Base-by-base conservation (phyloP, 176 grass and related monocot genomes). In the Oryza brachyantha region DNA sequence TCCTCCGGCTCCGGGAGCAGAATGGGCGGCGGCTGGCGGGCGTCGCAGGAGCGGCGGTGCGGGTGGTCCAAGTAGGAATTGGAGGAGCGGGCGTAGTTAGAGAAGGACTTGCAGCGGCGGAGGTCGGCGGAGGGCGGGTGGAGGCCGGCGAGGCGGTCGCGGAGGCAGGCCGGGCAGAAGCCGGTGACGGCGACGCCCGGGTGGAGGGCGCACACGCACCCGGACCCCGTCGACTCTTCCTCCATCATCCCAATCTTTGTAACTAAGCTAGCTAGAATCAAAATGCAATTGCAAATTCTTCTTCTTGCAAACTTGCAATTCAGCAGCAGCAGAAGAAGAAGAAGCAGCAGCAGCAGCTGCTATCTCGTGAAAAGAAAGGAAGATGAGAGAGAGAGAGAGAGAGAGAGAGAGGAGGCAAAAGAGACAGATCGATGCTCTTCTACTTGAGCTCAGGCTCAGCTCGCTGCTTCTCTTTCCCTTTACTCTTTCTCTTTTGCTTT, bases 91-190 rank as follows among this genome's bases (percentile, higher is more conserved):
- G 37, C 54, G 32, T 66, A 79, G 68, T 66, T 73, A 63, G 79
- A 89, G 75, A 79, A 87, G 71, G 84, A 96, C 93, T 88, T 89
- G 93, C 81, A 89, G 45, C 93, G 93, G 54, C 88, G 91, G 61
- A 93, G 91, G 58, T 74, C 87, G 29, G 81, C 38, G 28, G 68
- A 40, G 9, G 80, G 48, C 24, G 86, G 74, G 7, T 90, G 89
- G 82, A 97, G 89, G 59, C 89, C 89, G 31, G 80, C 68, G 64
- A 98, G 95, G 50, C 95, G 95, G 64, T 98, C 95, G 28, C 92
- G 80, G 83, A 98, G 95, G 77, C 95, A 98, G 73, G 89, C 80
- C 16, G 95, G 87, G 80, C 95, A 98, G 85, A 94, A 98, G 59
- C 94, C 90, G 36, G 88, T 93, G 66, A 93, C 74, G 76, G 89